A percentile compares a stretch with the other conserved stretches of the same genome.
These are phyloP conservation scores for Nasturtium officinale DNA, from an alignment of 345 rosid genomes.

Conservation along the genomic window DNA sequence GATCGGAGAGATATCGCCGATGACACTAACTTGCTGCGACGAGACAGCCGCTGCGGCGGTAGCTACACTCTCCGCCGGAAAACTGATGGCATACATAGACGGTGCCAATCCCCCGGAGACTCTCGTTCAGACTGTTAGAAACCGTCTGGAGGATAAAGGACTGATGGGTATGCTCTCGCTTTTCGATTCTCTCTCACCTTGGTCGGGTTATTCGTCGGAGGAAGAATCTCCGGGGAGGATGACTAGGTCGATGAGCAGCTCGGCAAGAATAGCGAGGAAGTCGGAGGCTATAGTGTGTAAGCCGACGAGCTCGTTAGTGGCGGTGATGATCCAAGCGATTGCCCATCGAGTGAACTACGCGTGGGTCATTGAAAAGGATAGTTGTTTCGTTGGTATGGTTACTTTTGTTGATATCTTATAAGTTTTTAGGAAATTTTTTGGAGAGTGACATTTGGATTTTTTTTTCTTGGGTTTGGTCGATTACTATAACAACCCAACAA, in stretches of 20 bases:
- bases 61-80: constrained; percentile 70
- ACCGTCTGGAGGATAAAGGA: constrained; percentile 53
- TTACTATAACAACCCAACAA: constrained; percentile 5
- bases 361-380: constrained; percentile 83
- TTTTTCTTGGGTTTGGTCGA: not conserved
- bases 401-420: constrained; percentile 66
- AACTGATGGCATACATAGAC: constrained; percentile 85
- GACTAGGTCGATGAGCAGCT: constrained; percentile 64
- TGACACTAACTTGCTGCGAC: constrained; percentile 62
- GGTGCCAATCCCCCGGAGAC: constrained; percentile 84
- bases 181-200: constrained; percentile 36
- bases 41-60: constrained; percentile 74
- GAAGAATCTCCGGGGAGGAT: constrained; percentile 56
- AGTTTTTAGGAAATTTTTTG: constrained; percentile 65
- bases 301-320: constrained; percentile 74
- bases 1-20: constrained; percentile 82
- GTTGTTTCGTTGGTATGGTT: constrained; percentile 77
- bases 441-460: constrained; percentile 30
- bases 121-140: constrained; percentile 56
- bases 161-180: constrained; percentile 58
- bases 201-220: constrained; percentile 54
- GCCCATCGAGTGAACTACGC: constrained; percentile 77
- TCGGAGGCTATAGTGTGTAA: constrained; percentile 82
- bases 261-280: constrained; percentile 74
- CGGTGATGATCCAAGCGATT: constrained; percentile 91